Evolutionary conservation across 176 grass and related monocot species (phyloP).

Genomic region (Echinochloa phyllopogon): DNA sequence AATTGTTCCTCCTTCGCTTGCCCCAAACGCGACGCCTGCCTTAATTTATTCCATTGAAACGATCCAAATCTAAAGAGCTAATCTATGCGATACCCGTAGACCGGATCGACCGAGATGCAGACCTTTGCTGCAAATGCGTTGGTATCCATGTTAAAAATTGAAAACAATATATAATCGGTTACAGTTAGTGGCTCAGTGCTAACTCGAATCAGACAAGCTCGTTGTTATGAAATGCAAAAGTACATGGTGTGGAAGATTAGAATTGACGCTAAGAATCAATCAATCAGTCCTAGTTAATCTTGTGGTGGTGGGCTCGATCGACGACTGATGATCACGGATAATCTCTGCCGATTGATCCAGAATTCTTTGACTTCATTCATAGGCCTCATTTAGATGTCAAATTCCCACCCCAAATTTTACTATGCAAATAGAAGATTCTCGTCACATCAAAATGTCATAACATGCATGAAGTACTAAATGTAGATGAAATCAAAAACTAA

Average conservation of each 20-base stretch:
- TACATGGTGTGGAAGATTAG: constrained; percentile 30
- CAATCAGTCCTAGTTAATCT: background rate
- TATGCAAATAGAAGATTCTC: no score
- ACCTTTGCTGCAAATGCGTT: background rate
- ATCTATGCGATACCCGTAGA: background rate
- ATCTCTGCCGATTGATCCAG: no score
- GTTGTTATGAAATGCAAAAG: background rate
- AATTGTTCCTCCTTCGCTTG: no score
- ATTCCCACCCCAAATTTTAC: no score
- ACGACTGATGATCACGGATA: background rate
- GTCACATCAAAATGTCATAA: no score
- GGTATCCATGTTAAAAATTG: background rate
- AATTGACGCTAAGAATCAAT: constrained; percentile 41
- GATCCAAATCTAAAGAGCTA: no score
- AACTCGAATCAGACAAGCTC: background rate
- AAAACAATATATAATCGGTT: background rate
- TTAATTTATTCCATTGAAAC: no score
- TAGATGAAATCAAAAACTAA: no score
- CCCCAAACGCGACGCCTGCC: no score
- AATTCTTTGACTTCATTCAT: no score
- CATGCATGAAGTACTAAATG: no score
- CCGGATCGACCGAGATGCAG: background rate
- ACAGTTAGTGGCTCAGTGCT: background rate
- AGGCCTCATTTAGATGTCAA: no score
- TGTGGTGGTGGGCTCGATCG: background rate